These are phyloP conservation scores for Crotalaria pallida DNA, from an alignment of 306 rosid species.

Conservation along the genomic window DNA sequence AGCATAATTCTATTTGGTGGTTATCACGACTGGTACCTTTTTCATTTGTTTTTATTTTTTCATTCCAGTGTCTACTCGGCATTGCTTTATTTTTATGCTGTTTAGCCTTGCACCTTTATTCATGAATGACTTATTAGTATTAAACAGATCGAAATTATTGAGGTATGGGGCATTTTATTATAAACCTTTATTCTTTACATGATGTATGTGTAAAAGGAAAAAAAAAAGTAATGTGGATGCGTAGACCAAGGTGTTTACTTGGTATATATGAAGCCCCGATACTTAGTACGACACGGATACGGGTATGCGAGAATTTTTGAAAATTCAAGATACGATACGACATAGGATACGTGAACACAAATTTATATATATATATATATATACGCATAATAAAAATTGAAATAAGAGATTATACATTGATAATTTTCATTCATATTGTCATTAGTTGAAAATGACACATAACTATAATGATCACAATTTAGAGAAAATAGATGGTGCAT, in stretches of 20 bases:
- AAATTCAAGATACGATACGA: too few relatives aligned
- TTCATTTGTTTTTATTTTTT: not conserved
- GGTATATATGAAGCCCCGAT: not conserved
- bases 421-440: too few relatives aligned
- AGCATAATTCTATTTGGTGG: not conserved
- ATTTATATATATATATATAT: too few relatives aligned
- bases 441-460: too few relatives aligned
- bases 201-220: not conserved
- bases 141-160: conserved; percentile 4
- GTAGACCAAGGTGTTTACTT: not conserved
- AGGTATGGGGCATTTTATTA: not conserved
- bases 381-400: too few relatives aligned
- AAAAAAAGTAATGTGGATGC: not conserved
- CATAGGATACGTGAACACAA: too few relatives aligned
- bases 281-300: too few relatives aligned
- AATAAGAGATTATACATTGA: too few relatives aligned
- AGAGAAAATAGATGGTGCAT: too few relatives aligned
- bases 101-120: not conserved
- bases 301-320: too few relatives aligned
- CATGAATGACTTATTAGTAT: not conserved
- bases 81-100: not conserved
- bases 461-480: too few relatives aligned
- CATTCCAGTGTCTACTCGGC: not conserved
- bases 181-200: not conserved
- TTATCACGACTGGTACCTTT: conserved; percentile 7